phyloP scores from a whole-genome alignment of 2,329 filamentous ascomycete genomes.

The Talaromyces marneffei region DNA sequence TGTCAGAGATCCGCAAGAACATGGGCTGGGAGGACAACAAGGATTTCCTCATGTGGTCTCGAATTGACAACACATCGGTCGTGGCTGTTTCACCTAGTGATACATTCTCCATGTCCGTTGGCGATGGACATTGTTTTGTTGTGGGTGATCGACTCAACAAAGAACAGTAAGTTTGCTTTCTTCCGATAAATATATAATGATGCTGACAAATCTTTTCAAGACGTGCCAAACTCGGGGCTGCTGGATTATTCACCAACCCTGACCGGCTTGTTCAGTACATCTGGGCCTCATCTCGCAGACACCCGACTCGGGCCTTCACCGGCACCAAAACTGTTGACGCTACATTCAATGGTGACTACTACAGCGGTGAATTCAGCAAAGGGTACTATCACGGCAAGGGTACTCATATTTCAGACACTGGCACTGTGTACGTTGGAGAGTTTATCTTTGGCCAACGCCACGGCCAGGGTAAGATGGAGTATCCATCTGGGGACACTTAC shows the following conservation, averaged over 20 bases:
- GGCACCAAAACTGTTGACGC: conserved; percentile 47
- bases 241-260: conserved; percentile 33
- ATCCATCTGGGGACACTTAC: conserved; percentile 49
- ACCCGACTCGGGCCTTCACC: conserved; percentile 40
- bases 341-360: conserved; percentile 52
- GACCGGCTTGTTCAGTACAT: conserved; percentile 41
- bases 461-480: conserved; percentile 54
- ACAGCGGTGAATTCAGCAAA: conserved; percentile 48
- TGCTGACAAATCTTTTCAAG: conserved; percentile 20
- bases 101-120: conserved; percentile 30
- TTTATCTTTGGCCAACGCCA: conserved; percentile 50
- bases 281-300: conserved; percentile 39
- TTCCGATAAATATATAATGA: background rate
- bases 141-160: conserved; percentile 37
- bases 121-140: conserved; percentile 38
- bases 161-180: conserved; percentile 27
- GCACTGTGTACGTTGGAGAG: conserved; percentile 51
- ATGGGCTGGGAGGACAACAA: conserved; percentile 34
- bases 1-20: conserved; percentile 34
- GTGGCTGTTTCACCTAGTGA: conserved; percentile 30
- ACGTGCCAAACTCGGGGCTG: conserved; percentile 28
- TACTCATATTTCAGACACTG: conserved; percentile 48
- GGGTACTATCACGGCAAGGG: conserved; percentile 51
- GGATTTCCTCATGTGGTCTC: conserved; percentile 41
- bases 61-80: conserved; percentile 34